These are phyloP conservation scores for Sclerotinia sclerotiorum DNA, from an alignment of 2,329 filamentous ascomycete species.

Conservation along the genomic window DNA sequence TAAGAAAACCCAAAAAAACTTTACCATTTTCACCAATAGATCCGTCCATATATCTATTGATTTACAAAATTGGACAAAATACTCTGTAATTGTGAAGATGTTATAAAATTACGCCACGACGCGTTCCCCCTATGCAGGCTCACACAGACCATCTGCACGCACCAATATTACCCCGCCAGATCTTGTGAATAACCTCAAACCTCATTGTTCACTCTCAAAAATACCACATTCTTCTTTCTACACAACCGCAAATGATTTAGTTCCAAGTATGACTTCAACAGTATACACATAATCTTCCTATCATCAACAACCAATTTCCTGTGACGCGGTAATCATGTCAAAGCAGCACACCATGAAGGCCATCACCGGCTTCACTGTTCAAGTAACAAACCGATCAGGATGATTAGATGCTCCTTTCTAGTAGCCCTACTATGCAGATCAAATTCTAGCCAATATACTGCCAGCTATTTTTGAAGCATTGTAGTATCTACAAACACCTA, in stretches of 20 bases:
- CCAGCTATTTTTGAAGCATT: no score
- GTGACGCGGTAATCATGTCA: neutral
- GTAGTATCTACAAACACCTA: neutral
- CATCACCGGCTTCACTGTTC: no score
- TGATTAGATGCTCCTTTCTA: accelerated
- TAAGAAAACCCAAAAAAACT: neutral
- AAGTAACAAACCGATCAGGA: neutral
- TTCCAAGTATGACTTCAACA: no score
- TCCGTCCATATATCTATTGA: neutral
- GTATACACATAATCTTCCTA: neutral
- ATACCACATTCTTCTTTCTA: neutral
- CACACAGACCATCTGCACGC: neutral
- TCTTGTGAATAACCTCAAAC: neutral
- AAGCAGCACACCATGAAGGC: neutral
- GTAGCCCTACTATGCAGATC: neutral
- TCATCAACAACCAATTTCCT: neutral
- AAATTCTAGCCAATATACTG: neutral
- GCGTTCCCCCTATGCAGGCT: neutral
- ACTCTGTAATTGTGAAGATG: neutral
- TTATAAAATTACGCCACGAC: neutral
- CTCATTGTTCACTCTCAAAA: neutral
- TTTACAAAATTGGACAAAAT: neutral
- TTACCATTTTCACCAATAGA: no score
- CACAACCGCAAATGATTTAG: neutral
- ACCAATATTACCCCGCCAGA: no score